Evolutionary conservation across 352 stramenopile genomes (phyloP), one percentile per base, ranked within the genome.

Genomic region (Phytophthora cactorum): DNA sequence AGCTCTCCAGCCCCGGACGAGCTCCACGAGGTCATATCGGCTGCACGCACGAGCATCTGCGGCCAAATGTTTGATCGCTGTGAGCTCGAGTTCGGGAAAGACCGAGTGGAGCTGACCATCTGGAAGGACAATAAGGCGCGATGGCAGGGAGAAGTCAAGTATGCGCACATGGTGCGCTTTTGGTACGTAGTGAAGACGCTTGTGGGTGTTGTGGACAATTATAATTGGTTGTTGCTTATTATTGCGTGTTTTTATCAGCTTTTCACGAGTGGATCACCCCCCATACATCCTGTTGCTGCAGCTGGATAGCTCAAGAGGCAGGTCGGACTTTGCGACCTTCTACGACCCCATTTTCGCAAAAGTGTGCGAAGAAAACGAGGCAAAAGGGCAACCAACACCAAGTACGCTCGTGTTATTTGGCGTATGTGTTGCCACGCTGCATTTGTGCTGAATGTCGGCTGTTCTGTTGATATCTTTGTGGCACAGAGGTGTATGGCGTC

Each of bases 201-300:
- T 47, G 27, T 8, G 29, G 22, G 4, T 36, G 14, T 47, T 15
- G 0, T 52, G 11, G 2, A 11, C 38, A 14, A n/a, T 61, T 50
- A 5, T 47, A 38, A 45, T 63, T 44, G 2, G 4, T 17, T 6
- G 7, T 25, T 9, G 46, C 15, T 28, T 59, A 60, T 29, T 14
- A 12, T 43, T 29, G 28, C 27, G 34, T 22, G 2, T 2, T 53
- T 22, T 51, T 61, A 44, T 1, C 29, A 86, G 78, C 43, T 83
- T 81, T 12, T 72, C 74, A 9, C 62, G 28, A 25, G 63, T 54
- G 1, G 34, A 73, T n/a, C 39, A 49, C 3, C 55, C 78, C 10
- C 84, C 82, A 8, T 91, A 82, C 52, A 79, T 90, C 65, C 45
- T 88, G 28, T 63, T 92, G 49, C 38, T 92, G 32, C 63, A 90